Conservation (phyloP, 495 filamentous ascomycete genomes). For the Penicillium daleae region DNA sequence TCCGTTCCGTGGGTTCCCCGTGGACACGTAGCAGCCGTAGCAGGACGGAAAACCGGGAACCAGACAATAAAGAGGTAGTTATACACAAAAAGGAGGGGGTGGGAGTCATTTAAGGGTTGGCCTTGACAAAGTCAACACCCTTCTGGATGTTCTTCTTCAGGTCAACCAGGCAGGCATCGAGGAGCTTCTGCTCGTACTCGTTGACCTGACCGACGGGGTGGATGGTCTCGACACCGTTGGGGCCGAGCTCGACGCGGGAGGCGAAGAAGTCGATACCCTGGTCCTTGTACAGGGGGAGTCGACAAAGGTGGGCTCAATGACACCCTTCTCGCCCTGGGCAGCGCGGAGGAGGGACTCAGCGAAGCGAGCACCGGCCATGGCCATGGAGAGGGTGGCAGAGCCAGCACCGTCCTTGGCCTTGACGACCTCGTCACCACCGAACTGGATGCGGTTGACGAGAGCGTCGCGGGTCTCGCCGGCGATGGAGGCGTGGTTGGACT, state of each 20-base stretch:
- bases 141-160: constrained; percentile 88
- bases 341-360: constrained; percentile 93
- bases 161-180: constrained; percentile 81
- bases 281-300: constrained; percentile 98
- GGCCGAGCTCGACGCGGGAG: constrained; percentile 90
- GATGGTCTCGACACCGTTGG: constrained; percentile 94
- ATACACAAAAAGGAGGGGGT: constrained; percentile 29
- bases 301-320: constrained; percentile 95
- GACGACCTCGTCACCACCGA: constrained; percentile 99
- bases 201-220: constrained; percentile 79
- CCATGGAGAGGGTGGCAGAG: constrained; percentile 98
- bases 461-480: constrained; percentile 70
- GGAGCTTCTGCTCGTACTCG: constrained; percentile 82
- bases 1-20: constrained; percentile 14
- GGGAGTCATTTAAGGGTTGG: constrained; percentile 62
- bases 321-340: constrained; percentile 89
- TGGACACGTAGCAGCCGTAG: no score
- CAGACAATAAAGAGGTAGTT: constrained; percentile 22
- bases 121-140: constrained; percentile 70
- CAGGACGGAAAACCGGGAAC: background rate
- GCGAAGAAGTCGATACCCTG: constrained; percentile 96
- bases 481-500: constrained; percentile 85
- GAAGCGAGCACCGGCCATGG: constrained; percentile 97
- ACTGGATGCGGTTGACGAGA: constrained; percentile 94
- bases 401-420: constrained; percentile 98